Percentiles rank a stretch among this genome's conserved stretches.
Evolutionary conservation across 805 yeast genomes (phyloP).

Genomic region (Yarrowia keelungensis): DNA sequence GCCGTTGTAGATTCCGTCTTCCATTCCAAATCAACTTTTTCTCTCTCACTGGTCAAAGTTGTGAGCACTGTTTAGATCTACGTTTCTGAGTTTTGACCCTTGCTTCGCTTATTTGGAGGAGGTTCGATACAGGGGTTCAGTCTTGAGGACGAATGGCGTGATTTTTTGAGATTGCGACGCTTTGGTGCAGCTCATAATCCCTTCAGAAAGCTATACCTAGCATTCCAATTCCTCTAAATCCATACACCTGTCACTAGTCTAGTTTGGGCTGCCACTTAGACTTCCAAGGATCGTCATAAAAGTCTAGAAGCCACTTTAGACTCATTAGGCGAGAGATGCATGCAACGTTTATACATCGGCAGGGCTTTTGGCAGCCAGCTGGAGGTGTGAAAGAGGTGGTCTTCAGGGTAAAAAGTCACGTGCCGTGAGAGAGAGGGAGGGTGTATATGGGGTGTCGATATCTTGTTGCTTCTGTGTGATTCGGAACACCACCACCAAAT

Average conservation of each 20-base stretch:
- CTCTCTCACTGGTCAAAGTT: not conserved
- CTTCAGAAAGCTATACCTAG: too few species aligned
- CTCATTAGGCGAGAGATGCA: conserved; percentile 32
- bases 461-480: too few species aligned
- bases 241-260: not conserved
- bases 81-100: conserved; percentile 25
- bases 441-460: too few species aligned
- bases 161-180: not conserved
- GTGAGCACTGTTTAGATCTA: conserved; percentile 8
- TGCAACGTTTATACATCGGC: conserved; percentile 21
- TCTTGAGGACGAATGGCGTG: not conserved
- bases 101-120: conserved; percentile 22
- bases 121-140: not conserved
- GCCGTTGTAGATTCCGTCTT: too few species aligned
- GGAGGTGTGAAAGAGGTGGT: not conserved
- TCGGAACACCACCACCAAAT: too few species aligned
- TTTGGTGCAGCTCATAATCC: too few species aligned
- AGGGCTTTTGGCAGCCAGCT: conserved; percentile 15
- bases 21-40: not conserved
- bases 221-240: too few species aligned
- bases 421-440: not conserved
- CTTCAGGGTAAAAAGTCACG: not conserved
- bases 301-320: conserved; percentile 34
- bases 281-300: conserved; percentile 13
- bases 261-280: not conserved